phyloP scores from a whole-genome alignment of 2,329 filamentous ascomycete genomes.

The Fusarium tanahbumbuense region DNA sequence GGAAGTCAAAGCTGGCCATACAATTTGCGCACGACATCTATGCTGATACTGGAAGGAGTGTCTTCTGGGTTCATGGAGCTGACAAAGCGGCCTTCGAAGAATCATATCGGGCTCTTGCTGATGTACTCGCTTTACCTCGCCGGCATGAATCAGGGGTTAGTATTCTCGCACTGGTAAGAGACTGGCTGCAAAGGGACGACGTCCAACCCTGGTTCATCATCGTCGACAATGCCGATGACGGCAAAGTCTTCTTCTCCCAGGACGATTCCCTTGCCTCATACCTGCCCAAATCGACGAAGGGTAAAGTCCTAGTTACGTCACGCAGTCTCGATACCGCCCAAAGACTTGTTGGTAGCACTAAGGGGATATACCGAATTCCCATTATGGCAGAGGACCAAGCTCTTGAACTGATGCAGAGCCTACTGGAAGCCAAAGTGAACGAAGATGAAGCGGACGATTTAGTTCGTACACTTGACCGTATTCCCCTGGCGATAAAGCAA shows the following conservation, averaged over 20 bases:
- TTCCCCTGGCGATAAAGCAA: conserved; percentile 49
- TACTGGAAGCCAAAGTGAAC: conserved; percentile 4
- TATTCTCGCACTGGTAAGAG: conserved; percentile 48
- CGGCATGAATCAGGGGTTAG: conserved; percentile 47
- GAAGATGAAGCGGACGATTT: conserved; percentile 17
- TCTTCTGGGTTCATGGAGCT: conserved; percentile 55
- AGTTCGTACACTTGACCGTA: conserved; percentile 39
- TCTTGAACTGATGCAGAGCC: conserved; percentile 19
- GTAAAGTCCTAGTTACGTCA: conserved; percentile 37
- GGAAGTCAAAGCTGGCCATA: conserved; percentile 49
- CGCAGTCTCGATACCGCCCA: conserved; percentile 20
- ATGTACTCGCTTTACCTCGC: conserved; percentile 46
- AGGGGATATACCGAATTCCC: conserved; percentile 6
- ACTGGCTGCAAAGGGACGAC: conserved; percentile 45
- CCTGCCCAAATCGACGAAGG: conserved; percentile 25
- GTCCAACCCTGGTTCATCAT: conserved; percentile 40
- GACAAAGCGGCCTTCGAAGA: conserved; percentile 51
- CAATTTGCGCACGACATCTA: conserved; percentile 50
- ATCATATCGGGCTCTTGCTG: conserved; percentile 51
- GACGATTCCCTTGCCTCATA: conserved; percentile 11
- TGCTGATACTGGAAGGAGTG: conserved; percentile 45
- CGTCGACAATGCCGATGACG: conserved; percentile 40
- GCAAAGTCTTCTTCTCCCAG: neutral
- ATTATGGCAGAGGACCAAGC: conserved; percentile 30
- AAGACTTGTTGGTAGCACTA: conserved; percentile 6